Percentiles rank a stretch among this genome's conserved stretches.
Conservation (phyloP, 169 alveolate genomes). For the Fabrea salina region DNA sequence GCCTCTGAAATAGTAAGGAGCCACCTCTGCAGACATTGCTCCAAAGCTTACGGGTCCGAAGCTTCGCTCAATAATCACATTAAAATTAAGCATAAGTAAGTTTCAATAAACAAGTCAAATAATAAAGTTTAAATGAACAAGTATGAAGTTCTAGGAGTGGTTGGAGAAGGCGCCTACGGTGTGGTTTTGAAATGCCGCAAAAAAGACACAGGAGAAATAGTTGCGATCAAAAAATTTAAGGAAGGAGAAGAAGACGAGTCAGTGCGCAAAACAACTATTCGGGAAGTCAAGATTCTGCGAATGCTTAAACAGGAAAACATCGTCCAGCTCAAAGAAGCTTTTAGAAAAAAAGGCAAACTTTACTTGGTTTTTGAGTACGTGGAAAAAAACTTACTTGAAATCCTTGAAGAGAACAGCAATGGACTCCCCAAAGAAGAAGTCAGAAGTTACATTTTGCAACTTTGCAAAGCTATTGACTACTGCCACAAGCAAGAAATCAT, state of each 20-base stretch:
- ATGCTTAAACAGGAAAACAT: conserved; percentile 76
- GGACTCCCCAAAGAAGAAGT: conserved; percentile 62
- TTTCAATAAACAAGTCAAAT: neutral
- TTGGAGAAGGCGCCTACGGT: conserved; percentile 88
- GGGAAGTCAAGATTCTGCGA: conserved; percentile 81
- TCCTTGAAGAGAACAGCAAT: conserved; percentile 65
- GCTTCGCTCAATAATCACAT: conserved; percentile 9
- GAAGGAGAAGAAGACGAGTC: conserved; percentile 80
- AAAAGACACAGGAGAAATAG: conserved; percentile 66
- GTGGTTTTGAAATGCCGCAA: conserved; percentile 75
- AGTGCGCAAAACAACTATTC: conserved; percentile 76
- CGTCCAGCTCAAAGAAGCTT: conserved; percentile 79
- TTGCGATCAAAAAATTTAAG: conserved; percentile 76
- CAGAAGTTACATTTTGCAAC: conserved; percentile 56
- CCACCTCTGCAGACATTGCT: neutral
- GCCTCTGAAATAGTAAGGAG: conserved; percentile 32
- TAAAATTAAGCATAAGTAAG: conserved; percentile 12
- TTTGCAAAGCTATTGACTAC: conserved; percentile 70
- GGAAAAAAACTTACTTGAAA: conserved; percentile 72
- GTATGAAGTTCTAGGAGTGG: conserved; percentile 80
- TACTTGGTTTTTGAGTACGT: conserved; percentile 82
- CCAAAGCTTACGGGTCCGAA: conserved; percentile 24
- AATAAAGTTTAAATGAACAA: conserved; percentile 53
- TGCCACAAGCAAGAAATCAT: conserved; percentile 77
- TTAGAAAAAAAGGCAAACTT: conserved; percentile 68